Evolutionary conservation across 139 green algal species (phyloP), one percentile per base, ranked within the genome.

Genomic region (Coelastrella sp.): DNA sequence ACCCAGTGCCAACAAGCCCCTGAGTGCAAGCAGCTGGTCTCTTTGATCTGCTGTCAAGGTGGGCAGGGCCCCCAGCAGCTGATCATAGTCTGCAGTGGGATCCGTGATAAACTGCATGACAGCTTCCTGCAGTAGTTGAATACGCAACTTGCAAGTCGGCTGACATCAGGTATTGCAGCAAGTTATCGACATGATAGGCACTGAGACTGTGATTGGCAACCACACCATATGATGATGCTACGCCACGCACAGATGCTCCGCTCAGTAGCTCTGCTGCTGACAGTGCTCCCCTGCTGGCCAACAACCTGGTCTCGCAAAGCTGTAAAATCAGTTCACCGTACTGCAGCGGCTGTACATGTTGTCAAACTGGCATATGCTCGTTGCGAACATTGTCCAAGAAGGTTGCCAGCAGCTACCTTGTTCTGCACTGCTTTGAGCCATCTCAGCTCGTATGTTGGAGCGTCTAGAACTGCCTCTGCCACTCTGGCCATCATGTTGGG

Each of bases 1-100:
- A 74, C 83, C 86, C 20, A 60, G 88, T 4, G 86, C 92, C 79
- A 96, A 91, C 87, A 96, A 87, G 4, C 94, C 94, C 16, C 94
- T 75, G 86, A 95, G 89, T 10, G 73, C 86, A 76, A 96, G 92
- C 89, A 96, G 23, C 64, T 93, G 85, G 1, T 68, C 83, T 20
- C 13, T 32, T 80, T 94, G 66, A 7, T 94, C 80, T 5, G 74
- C 79, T 3, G n/a, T 19, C 66, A 94, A 80, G 20, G 57, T 17
- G 22, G 73, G 32, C 10, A 74, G 23, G 23, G 54, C 64, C n/a
- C 61, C 14, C 58, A 77, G 47, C 77, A 86, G 22, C 81, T 75
- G 86, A 14, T 86, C 4, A 16, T 13, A 10, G 2, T 23, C 81
- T 66, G 73, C 58, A 77, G 32, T 75, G 57, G 60, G n/a, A 16